phyloP scores from a whole-genome alignment of 139 green algal species.

The Pseudopediastrum boryanum region DNA sequence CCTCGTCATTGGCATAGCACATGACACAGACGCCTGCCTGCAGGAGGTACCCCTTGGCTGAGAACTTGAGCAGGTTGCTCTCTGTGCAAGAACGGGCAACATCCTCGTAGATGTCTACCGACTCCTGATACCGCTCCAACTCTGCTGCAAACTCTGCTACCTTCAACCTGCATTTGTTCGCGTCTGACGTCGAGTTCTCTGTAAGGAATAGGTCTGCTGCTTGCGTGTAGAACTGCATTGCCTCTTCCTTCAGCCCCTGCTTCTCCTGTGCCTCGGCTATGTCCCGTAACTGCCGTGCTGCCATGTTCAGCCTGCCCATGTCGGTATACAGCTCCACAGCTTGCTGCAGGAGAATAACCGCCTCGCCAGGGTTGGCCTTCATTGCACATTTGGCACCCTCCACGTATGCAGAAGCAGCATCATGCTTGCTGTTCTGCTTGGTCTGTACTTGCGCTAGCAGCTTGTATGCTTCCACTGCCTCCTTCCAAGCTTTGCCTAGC shows the following conservation, averaged over 20 bases:
- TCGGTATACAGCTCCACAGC: slow-evolving; percentile 92
- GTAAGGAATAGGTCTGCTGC: slow-evolving; percentile 89
- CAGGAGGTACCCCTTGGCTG: slow-evolving; percentile 92
- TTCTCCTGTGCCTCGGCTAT: slow-evolving; percentile 90
- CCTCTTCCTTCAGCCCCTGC: slow-evolving; percentile 71
- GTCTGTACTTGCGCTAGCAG: slow-evolving; percentile 82
- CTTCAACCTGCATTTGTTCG: slow-evolving; percentile 82
- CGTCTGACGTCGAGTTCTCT: slow-evolving; percentile 79
- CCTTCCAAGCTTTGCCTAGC: slow-evolving; percentile 83
- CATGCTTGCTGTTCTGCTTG: slow-evolving; percentile 91
- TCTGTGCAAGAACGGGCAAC: slow-evolving; percentile 73
- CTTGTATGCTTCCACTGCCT: slow-evolving; percentile 79
- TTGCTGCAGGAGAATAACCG: slow-evolving; percentile 52
- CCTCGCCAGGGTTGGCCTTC: slow-evolving; percentile 57
- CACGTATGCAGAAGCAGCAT: slow-evolving; percentile 82
- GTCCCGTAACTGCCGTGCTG: slow-evolving; percentile 85
- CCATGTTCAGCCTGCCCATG: slow-evolving; percentile 93
- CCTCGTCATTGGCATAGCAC: slow-evolving; percentile 50
- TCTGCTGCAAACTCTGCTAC: slow-evolving; percentile 81
- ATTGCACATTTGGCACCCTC: slow-evolving; percentile 87
- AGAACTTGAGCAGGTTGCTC: slow-evolving; percentile 97
- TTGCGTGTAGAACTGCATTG: slow-evolving; percentile 80
- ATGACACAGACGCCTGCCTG: slow-evolving; percentile 92
- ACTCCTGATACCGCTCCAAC: slow-evolving; percentile 51
- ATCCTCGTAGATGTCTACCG: slow-evolving; percentile 80